Evolutionary conservation across 441 rosid genomes (phyloP).

Genomic region (Corymbia citriodora): DNA sequence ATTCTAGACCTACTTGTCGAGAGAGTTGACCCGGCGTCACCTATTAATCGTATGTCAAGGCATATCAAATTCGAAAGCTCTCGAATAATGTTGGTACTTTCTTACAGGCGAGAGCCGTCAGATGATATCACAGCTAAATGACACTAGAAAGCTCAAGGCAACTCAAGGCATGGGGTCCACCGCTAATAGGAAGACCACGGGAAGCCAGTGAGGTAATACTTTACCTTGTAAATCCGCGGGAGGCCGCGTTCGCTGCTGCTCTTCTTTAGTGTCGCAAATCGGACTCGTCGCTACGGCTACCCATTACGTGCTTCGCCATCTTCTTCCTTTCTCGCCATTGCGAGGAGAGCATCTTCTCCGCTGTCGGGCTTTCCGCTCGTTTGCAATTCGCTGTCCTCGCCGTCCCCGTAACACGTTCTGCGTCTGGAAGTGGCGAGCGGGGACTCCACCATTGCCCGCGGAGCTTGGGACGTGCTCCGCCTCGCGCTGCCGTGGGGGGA

Average conservation of each 20-base stretch:
- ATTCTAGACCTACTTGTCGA: no score
- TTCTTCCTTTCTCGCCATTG: background rate
- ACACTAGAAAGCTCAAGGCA: background rate
- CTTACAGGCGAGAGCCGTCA: background rate
- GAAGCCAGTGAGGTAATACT: background rate
- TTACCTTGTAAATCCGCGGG: background rate
- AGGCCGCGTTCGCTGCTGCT: background rate
- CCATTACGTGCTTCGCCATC: background rate
- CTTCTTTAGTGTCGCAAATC: background rate
- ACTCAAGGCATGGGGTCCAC: background rate
- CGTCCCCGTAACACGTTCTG: background rate
- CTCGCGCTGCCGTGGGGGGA: conserved; percentile 60
- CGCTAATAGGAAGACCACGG: background rate
- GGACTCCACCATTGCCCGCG: conserved; percentile 9
- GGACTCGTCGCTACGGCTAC: background rate
- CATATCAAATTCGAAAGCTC: no score
- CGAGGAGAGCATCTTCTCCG: background rate
- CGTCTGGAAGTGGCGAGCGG: conserved; percentile 25
- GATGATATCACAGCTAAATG: background rate
- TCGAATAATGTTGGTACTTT: no score
- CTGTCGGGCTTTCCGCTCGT: background rate
- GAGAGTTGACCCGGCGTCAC: no score
- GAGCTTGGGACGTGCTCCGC: conserved; percentile 59
- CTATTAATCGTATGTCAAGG: no score
- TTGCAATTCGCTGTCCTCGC: background rate